These are phyloP conservation scores for Arctium minus DNA, from an alignment of 129 eudicot species.

Conservation along the genomic window DNA sequence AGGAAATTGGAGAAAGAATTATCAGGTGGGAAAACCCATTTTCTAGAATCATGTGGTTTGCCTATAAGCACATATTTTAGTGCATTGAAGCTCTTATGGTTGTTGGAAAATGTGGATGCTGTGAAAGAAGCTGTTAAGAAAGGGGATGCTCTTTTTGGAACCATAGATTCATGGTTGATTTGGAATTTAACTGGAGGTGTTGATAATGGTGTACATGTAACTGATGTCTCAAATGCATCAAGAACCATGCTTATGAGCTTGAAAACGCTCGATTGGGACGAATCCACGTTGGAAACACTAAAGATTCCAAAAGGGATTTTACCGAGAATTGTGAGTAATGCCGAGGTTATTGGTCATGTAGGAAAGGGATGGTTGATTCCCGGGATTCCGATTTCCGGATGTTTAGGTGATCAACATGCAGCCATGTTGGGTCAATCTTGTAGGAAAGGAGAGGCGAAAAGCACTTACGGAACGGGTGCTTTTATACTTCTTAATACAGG, in stretches of 20 bases:
- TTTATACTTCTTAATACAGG: conserved; percentile 93
- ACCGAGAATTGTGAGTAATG: conserved; percentile 81
- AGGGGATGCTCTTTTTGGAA: conserved; percentile 92
- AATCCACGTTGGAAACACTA: conserved; percentile 41
- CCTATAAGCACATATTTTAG: conserved; percentile 96
- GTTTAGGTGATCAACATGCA: conserved; percentile 98
- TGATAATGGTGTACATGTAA: conserved; percentile 68
- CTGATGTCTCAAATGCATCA: conserved; percentile 91
- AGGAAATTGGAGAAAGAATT: conserved; percentile 55
- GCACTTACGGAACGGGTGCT: conserved; percentile 98
- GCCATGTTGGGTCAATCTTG: conserved; percentile 98
- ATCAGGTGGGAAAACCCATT: conserved; percentile 80
- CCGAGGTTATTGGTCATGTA: conserved; percentile 76
- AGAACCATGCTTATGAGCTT: conserved; percentile 95
- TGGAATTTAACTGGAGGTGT: conserved; percentile 94
- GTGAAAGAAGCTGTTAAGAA: conserved; percentile 64
- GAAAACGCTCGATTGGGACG: conserved; percentile 79
- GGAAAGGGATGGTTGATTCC: conserved; percentile 77
- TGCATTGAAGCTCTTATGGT: conserved; percentile 86
- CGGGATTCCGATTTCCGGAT: conserved; percentile 88
- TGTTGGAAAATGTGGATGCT: conserved; percentile 68
- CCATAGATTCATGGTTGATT: conserved; percentile 88
- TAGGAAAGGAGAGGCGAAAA: conserved; percentile 87
- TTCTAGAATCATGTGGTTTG: conserved; percentile 79
- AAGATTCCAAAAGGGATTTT: conserved; percentile 55